Base-by-base conservation (phyloP, 2,329 filamentous ascomycete genomes). In the Pyrenophora tritici-repentis region DNA sequence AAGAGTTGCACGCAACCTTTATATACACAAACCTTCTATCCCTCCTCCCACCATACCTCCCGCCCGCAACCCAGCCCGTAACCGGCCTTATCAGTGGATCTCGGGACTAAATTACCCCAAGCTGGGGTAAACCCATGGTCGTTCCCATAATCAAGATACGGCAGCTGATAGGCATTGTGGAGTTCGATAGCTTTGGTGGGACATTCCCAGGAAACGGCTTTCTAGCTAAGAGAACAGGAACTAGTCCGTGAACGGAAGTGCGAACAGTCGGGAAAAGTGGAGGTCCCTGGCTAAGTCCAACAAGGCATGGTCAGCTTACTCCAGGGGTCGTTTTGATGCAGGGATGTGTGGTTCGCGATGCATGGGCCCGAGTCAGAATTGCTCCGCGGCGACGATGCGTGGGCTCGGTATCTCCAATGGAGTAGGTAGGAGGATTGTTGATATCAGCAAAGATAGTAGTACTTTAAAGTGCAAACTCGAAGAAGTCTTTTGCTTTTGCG, bases 11-110 rank as follows among this genome's bases (percentile, higher is more conserved):
- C 31, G 34, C 36, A 35, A 52, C 46, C 54, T 59, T 61, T 63
- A 63, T 63, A 60, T 38, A 37, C n/a, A 14, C 26, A 26, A 42
- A 41, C 44, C 38, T 45, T 47, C 54, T 41, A 16, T 35, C 22
- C 31, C 13, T 47, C 10, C 14, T 32, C 17, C 32, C 33, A 18
- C 29, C 39, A 36, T 44, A 36, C 22, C 38, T 50, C 34, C 42
- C 34, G 51, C 26, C 38, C 8, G 5, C 22, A 24, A 24, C 22
- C 22, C 22, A 24, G 22, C 37, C 55, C 47, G 42, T 24, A 47
- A 47, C 34, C 35, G 40, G 24, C 53, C 58, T 61, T 63, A 63
- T 63, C 58, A 56, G 56, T 61, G 58, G 58, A 56, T 40, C 50
- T 40, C 18, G 47, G 36, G 34, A 38, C 49, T 60, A 51, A 40